A percentile compares a stretch with the other conserved stretches of the same genome.
phyloP scores from a whole-genome alignment of 2,329 filamentous ascomycete genomes.

The Aquanectria penicillioides region DNA sequence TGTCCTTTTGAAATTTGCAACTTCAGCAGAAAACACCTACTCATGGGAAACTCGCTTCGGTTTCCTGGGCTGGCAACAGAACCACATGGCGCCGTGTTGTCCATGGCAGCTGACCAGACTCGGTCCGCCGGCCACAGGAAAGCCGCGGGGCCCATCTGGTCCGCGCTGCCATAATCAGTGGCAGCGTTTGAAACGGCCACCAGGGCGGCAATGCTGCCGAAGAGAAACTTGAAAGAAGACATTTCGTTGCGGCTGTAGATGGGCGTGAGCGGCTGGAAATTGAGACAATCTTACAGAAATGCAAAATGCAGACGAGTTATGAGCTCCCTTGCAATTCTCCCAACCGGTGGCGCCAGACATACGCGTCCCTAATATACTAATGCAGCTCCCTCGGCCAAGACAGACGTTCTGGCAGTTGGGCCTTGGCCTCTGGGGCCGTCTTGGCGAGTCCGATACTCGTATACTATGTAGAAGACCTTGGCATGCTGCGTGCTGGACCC shows the following conservation, averaged over 20 bases:
- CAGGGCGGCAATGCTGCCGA: constrained; percentile 29
- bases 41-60: constrained; percentile 65
- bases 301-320: not conserved
- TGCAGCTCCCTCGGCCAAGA: constrained; percentile 5
- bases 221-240: constrained; percentile 29
- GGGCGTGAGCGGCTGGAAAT: constrained; percentile 3
- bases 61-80: constrained; percentile 58
- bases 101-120: constrained; percentile 61
- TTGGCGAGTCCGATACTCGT: not conserved
- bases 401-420: not conserved
- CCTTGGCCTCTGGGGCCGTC: not conserved
- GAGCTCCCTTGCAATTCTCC: constrained; percentile 2
- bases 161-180: constrained; percentile 15
- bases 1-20: not conserved
- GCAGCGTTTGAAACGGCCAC: constrained; percentile 22
- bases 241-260: constrained; percentile 19
- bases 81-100: constrained; percentile 68
- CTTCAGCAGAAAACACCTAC: constrained; percentile 45
- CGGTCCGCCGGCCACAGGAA: constrained; percentile 71
- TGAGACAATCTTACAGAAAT: not conserved
- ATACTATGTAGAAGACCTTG: not conserved
- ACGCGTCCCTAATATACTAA: constrained; percentile 28
- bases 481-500: constrained; percentile 14
- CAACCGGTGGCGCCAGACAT: constrained; percentile 11
- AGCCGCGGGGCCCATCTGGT: constrained; percentile 62